A percentile compares a stretch with the other conserved stretches of the same genome.
Conservation (phyloP, 768 basidiomycete species). For the Collybia nuda region DNA sequence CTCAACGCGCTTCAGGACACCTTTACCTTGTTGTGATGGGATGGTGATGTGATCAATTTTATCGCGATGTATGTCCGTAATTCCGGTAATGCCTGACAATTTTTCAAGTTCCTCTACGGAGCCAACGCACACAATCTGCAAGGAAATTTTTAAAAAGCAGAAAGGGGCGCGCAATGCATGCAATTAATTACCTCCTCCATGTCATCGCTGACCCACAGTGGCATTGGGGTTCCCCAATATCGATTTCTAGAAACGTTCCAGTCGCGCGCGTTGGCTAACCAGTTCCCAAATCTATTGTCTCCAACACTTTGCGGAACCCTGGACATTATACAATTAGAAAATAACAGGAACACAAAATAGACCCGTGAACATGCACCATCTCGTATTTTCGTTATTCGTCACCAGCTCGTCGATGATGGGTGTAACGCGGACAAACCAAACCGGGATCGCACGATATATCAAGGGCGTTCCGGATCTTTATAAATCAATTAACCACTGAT, state of each 20-base stretch:
- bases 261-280: slow-evolving; percentile 97
- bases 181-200: slow-evolving; percentile 67
- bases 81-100: slow-evolving; percentile 79
- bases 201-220: slow-evolving; percentile 95
- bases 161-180: not conserved
- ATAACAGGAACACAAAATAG: not conserved
- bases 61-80: slow-evolving; percentile 91
- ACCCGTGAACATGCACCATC: slow-evolving; percentile 59
- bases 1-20: slow-evolving; percentile 82
- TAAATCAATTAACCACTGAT: slow-evolving; percentile 40
- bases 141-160: not conserved
- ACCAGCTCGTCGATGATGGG: slow-evolving; percentile 86
- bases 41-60: slow-evolving; percentile 96
- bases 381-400: slow-evolving; percentile 83
- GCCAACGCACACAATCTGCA: slow-evolving; percentile 77
- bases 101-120: slow-evolving; percentile 87
- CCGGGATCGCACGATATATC: slow-evolving; percentile 93
- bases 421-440: slow-evolving; percentile 92
- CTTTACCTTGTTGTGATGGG: slow-evolving; percentile 88
- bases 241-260: slow-evolving; percentile 99
- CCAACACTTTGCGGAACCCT: slow-evolving; percentile 93
- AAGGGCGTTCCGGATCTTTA: slow-evolving; percentile 89
- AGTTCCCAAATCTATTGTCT: slow-evolving; percentile 93
- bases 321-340: slow-evolving; percentile 8
- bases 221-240: slow-evolving; percentile 98